Base-by-base conservation (phyloP, 257 asterid genomes). In the Mentha longifolia region DNA sequence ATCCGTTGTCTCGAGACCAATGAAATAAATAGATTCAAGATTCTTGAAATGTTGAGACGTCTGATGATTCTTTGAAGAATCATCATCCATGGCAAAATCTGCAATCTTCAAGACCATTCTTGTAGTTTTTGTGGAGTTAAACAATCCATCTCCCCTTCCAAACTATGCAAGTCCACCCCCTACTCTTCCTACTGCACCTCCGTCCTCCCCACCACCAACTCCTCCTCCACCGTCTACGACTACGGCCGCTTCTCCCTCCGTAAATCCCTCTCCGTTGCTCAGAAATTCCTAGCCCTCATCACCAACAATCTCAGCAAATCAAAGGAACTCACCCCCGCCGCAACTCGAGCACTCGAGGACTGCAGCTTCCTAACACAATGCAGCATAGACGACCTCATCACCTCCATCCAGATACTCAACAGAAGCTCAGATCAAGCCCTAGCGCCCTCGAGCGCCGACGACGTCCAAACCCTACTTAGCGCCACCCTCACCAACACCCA, bases 401-500 rank as follows among this genome's bases (percentile, higher is more conserved):
- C 7, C 20, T 71, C 88, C 1, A 71, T 63, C 65, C 64, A 61
- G 61, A 80, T 76, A 0, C 77, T 88, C 10, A 73, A 76, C 72
- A 59, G 50, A 6, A 83, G 83, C 0, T 77, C 88, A 1, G 39
- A 35, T 35, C 65, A 57, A 25, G 55, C 61, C 3, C 91, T 92
- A 33, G 45, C 86, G 0, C 39, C 56, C 2, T 56, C 56, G 2
- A 62, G 80, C 50, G 93, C 91, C 3, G 97, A 92, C 37, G 86
- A 87, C 9, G 58, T 88, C 0, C 92, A 88, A 10, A 85, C 98
- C 0, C 69, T 79, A 72, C 88, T 92, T 0, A 92, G 97, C 33
- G 98, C 92, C 1, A 78, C 82, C 17, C 58, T 92, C 9, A 92
- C 97, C 1, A 90, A 92, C 70, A 74, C 89, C 0, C 81, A 88